Evolutionary conservation across 768 basidiomycete genomes (phyloP).

Genomic region (Mycena belliarum): DNA sequence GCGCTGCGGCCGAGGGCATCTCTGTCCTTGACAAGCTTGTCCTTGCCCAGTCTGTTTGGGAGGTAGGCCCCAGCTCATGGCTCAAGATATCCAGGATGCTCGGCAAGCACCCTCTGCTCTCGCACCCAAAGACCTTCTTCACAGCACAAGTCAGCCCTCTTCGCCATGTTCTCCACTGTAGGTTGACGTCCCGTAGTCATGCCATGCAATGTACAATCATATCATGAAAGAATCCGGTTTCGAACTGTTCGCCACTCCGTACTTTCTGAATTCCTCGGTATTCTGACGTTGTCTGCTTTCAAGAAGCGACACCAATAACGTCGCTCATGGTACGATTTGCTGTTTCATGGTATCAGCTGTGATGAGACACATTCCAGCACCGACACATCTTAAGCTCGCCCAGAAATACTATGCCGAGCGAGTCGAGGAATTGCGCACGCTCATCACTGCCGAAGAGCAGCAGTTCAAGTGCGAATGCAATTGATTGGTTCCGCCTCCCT

Average conservation of each 20-base stretch:
- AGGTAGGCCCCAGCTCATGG: slow-evolving; percentile 76
- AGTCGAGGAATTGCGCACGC: slow-evolving; percentile 67
- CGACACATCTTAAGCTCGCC: slow-evolving; percentile 67
- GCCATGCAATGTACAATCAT: slow-evolving; percentile 62
- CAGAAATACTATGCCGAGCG: slow-evolving; percentile 73
- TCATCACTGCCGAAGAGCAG: slow-evolving; percentile 71
- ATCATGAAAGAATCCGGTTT: slow-evolving; percentile 71
- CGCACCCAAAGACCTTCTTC: slow-evolving; percentile 65
- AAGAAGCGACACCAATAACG: slow-evolving; percentile 53
- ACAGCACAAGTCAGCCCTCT: slow-evolving; percentile 57
- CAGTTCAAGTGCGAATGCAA: slow-evolving; percentile 65
- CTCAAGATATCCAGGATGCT: slow-evolving; percentile 63
- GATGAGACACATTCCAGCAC: slow-evolving; percentile 45
- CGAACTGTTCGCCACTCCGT: slow-evolving; percentile 50
- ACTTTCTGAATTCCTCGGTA: slow-evolving; percentile 5
- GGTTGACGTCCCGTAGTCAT: slow-evolving; percentile 49
- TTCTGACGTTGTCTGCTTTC: slow-evolving; percentile 19
- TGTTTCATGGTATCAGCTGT: not conserved
- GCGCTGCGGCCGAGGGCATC: slow-evolving; percentile 16
- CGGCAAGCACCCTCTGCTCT: slow-evolving; percentile 67
- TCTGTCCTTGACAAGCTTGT: slow-evolving; percentile 68
- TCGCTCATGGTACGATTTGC: slow-evolving; percentile 51
- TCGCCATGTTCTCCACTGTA: not conserved
- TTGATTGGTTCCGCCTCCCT: too few species aligned
- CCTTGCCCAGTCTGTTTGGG: slow-evolving; percentile 84